Percentiles rank a stretch among this genome's conserved stretches.
Conservation (phyloP, 441 rosid species). For the Jatropha multifida region DNA sequence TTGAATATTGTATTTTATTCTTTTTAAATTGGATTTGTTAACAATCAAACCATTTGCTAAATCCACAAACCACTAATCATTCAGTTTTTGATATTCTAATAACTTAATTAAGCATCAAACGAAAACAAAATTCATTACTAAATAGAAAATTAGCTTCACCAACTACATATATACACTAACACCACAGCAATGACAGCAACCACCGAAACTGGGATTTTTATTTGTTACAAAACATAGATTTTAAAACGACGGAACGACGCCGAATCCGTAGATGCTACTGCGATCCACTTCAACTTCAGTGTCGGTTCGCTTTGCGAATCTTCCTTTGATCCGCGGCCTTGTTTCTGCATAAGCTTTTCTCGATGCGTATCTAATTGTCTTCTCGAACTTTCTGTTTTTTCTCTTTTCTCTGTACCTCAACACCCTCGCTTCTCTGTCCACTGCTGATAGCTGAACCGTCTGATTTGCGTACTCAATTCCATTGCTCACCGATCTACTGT, state of each 20-base stretch:
- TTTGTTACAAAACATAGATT: neutral
- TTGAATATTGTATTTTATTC: no score
- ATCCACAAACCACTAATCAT: neutral
- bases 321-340: constrained; percentile 88
- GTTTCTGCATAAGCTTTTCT: constrained; percentile 94
- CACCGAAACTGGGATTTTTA: neutral
- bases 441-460: constrained; percentile 60
- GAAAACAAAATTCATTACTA: neutral
- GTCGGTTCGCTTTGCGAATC: constrained; percentile 79
- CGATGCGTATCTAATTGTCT: constrained; percentile 93
- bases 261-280: constrained; percentile 51
- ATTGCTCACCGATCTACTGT: constrained; percentile 27
- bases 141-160: neutral
- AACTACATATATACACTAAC: constrained; percentile 1
- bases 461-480: constrained; percentile 44
- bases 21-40: no score
- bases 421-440: constrained; percentile 86
- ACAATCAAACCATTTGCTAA: no score
- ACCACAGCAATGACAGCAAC: neutral
- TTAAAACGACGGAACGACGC: constrained; percentile 81
- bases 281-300: constrained; percentile 45
- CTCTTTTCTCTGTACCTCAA: constrained; percentile 97
- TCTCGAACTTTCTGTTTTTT: constrained; percentile 93
- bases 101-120: neutral
- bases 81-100: neutral